Percentiles rank a stretch among this genome's conserved stretches.
Evolutionary conservation across 257 asterid species (phyloP).

Genomic region (Rauvolfia tetraphylla): DNA sequence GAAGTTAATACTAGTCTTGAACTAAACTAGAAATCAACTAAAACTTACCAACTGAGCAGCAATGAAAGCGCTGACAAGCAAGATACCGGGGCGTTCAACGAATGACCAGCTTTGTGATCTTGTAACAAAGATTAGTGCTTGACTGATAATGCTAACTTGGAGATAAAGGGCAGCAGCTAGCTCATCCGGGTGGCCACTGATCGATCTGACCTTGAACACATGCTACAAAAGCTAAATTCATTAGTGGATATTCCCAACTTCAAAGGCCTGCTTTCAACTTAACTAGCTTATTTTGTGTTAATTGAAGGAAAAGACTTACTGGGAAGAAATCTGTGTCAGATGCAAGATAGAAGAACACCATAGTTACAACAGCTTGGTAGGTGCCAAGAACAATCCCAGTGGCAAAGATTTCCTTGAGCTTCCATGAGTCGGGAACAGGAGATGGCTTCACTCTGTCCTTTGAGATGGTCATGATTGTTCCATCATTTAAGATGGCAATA

Average conservation of each 20-base stretch:
- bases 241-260: not conserved
- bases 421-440: slow-evolving; percentile 92
- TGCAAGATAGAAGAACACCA: slow-evolving; percentile 73
- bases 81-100: slow-evolving; percentile 70
- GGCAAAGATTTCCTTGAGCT: slow-evolving; percentile 84
- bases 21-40: not conserved
- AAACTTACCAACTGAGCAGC: slow-evolving; percentile 62
- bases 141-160: slow-evolving; percentile 94
- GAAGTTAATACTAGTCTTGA: not conserved
- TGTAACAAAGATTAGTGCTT: slow-evolving; percentile 85
- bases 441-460: slow-evolving; percentile 86
- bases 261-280: too few species aligned
- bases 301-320: slow-evolving; percentile 26
- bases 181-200: slow-evolving; percentile 43
- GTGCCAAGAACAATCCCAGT: slow-evolving; percentile 85
- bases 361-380: slow-evolving; percentile 75
- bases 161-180: slow-evolving; percentile 83
- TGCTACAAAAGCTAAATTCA: slow-evolving; percentile 25
- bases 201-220: slow-evolving; percentile 44
- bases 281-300: not conserved
- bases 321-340: slow-evolving; percentile 64
- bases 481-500: slow-evolving; percentile 84
- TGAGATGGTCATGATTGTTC: slow-evolving; percentile 94
- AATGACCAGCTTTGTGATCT: slow-evolving; percentile 87
- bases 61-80: slow-evolving; percentile 63